A percentile compares a stretch with the other conserved stretches of the same genome.
These are phyloP conservation scores for Porogramme epimiltina DNA, from an alignment of 1,284 basidiomycete species.

Conservation along the genomic window DNA sequence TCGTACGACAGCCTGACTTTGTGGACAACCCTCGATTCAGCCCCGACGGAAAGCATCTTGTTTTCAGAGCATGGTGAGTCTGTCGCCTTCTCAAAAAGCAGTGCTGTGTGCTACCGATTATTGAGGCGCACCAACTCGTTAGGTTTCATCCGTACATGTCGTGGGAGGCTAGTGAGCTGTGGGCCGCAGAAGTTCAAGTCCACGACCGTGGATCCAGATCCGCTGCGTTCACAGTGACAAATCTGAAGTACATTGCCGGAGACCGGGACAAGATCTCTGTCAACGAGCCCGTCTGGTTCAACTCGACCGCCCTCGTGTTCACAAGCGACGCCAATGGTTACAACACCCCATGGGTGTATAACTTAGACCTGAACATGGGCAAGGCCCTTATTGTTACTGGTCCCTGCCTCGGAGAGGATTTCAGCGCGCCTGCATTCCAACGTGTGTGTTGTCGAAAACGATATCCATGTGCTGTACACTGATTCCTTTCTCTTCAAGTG, in stretches of 20 bases:
- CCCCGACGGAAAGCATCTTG: too few species aligned
- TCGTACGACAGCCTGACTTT: too few species aligned
- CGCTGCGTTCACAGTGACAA: too few species aligned
- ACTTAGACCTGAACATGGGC: slow-evolving; percentile 30
- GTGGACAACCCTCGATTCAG: too few species aligned
- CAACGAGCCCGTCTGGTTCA: slow-evolving; percentile 57
- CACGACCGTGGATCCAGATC: slow-evolving; percentile 23
- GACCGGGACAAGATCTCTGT: slow-evolving; percentile 43
- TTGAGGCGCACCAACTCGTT: neutral
- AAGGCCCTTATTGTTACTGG: slow-evolving; percentile 45
- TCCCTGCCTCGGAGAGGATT: slow-evolving; percentile 50
- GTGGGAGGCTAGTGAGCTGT: slow-evolving; percentile 65
- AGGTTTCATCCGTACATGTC: slow-evolving; percentile 71
- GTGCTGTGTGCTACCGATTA: too few species aligned
- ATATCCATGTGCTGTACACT: too few species aligned
- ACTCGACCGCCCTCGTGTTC: slow-evolving; percentile 57
- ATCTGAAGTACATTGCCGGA: too few species aligned
- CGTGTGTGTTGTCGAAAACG: too few species aligned
- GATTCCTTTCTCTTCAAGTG: too few species aligned
- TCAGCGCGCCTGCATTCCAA: slow-evolving; percentile 54
- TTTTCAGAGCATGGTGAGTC: too few species aligned
- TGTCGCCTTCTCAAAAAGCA: too few species aligned
- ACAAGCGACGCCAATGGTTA: slow-evolving; percentile 65
- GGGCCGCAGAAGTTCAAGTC: slow-evolving; percentile 43
- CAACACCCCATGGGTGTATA: slow-evolving; percentile 62